Evolutionary conservation across 768 basidiomycete genomes (phyloP).

Genomic region (Clitopilus hobsonii): DNA sequence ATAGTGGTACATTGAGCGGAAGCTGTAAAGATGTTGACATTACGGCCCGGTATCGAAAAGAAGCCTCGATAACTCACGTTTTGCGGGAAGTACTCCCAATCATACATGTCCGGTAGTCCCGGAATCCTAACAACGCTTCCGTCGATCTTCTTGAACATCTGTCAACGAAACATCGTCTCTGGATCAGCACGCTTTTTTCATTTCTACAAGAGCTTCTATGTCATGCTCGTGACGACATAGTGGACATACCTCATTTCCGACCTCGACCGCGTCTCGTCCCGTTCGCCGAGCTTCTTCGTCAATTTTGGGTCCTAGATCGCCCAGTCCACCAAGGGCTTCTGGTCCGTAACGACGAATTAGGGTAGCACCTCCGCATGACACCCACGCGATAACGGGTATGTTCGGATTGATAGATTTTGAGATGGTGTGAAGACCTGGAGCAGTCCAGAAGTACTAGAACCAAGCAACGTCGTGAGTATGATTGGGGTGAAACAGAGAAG

Average conservation of each 20-base stretch:
- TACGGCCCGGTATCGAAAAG: not conserved
- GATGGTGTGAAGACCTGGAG: slow-evolving; percentile 6
- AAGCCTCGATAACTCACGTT: not conserved
- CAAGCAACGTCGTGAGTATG: too few species aligned
- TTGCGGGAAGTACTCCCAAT: not conserved
- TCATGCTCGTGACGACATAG: not conserved
- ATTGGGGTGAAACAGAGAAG: too few species aligned
- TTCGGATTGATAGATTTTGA: slow-evolving; percentile 4
- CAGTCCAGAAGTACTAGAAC: slow-evolving; percentile 1
- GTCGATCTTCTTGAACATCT: not conserved
- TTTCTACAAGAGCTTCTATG: not conserved
- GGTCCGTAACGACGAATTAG: slow-evolving; percentile 14
- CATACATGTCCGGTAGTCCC: not conserved
- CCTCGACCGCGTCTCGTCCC: slow-evolving; percentile 5
- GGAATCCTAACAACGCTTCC: not conserved
- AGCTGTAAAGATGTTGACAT: not conserved
- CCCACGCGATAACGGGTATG: slow-evolving; percentile 12
- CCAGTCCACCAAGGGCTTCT: slow-evolving; percentile 13
- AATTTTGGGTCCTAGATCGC: slow-evolving; percentile 10
- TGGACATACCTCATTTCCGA: slow-evolving; percentile 11
- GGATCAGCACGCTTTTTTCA: too few species aligned
- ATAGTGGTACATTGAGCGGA: not conserved
- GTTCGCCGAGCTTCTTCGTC: slow-evolving; percentile 10
- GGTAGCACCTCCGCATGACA: slow-evolving; percentile 2
- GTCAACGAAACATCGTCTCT: too few species aligned